Percentiles rank a stretch among this genome's conserved stretches.
These are phyloP conservation scores for Blastobotrys muscicola DNA, from an alignment of 805 yeast genomes.

Conservation along the genomic window DNA sequence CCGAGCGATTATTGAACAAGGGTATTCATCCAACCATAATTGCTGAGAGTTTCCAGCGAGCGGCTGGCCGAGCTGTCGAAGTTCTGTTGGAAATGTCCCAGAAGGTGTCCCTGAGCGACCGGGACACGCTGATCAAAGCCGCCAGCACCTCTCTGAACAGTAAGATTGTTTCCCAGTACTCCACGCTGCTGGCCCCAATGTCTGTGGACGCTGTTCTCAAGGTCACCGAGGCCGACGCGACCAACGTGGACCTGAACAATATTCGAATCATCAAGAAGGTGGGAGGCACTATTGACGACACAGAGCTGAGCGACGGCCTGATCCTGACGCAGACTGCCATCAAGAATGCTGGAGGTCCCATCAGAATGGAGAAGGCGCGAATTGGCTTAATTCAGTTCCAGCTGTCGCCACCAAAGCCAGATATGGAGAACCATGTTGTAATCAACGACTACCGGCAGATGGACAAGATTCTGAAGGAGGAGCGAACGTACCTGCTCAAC, in stretches of 20 bases:
- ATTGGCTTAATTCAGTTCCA: slow-evolving; percentile 90
- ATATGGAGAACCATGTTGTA: slow-evolving; percentile 93
- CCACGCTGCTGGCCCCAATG: slow-evolving; percentile 78
- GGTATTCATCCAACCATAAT: slow-evolving; percentile 93
- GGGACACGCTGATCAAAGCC: slow-evolving; percentile 78
- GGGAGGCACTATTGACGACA: slow-evolving; percentile 97
- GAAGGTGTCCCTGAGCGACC: slow-evolving; percentile 67
- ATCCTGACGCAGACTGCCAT: slow-evolving; percentile 85
- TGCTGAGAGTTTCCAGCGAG: slow-evolving; percentile 87
- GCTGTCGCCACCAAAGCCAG: slow-evolving; percentile 94
- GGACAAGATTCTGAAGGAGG: slow-evolving; percentile 98
- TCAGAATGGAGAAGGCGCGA: slow-evolving; percentile 85
- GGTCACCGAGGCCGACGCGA: slow-evolving; percentile 53
- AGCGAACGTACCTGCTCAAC: slow-evolving; percentile 88
- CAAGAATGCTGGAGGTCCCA: slow-evolving; percentile 90
- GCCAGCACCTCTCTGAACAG: slow-evolving; percentile 91
- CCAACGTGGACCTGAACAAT: slow-evolving; percentile 75
- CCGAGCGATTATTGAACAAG: slow-evolving; percentile 77
- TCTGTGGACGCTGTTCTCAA: slow-evolving; percentile 88
- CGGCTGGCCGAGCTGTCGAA: slow-evolving; percentile 75
- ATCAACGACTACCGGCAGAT: slow-evolving; percentile 97
- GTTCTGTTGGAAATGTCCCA: slow-evolving; percentile 77
- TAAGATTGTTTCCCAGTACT: slow-evolving; percentile 90
- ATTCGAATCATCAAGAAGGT: slow-evolving; percentile 86
- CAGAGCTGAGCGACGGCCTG: slow-evolving; percentile 80